Base-by-base conservation (phyloP, 441 rosid species). In the Francoa sonchifolia region DNA sequence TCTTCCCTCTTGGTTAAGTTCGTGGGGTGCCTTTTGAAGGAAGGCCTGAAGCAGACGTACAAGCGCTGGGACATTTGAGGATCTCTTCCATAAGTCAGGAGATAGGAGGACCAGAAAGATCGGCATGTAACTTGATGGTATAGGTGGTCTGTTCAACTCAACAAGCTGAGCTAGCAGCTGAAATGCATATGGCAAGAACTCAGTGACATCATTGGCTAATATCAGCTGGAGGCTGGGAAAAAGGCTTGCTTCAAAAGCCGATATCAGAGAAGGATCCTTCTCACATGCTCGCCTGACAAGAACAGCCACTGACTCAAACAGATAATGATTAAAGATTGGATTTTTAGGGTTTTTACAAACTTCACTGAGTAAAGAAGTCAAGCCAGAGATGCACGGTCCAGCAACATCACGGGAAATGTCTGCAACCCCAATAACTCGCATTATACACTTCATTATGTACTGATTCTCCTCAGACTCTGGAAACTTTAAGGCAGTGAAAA, bases 171-270 rank as follows among this genome's bases (percentile, higher is more conserved):
- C 96, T 61, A 85, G 65, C 33, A 85, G 72, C 74, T 89, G 96
- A 69, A 89, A 85, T 38, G 94, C 94, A 48, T 89, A 89, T 16
- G 98, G 96, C 68, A 89, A 71, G 67, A 89, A 89, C 71, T 89
- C 98, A 5, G 84, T 56, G 23, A 82, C 89, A 54, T 79, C 89
- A 58, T 74, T 74, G 52, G 48, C 71, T 68, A 89, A 63, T 46
- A 89, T 82, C 40, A 62, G 38, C 67, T 79, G 55, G 39, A 89
- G 79, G 66, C 79, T 79, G 22, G 98, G 98, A 52, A 79, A 76
- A 31, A 82, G 79, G 58, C 79, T 76, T 29, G 43, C 44, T 55
- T 89, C 98, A 61, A 82, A 89, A 40, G 76, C 72, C 20, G 76
- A 65, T 39, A 79, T 48, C 17, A 85, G 81, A 63, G 89, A 67